Conservation (phyloP, 2,329 filamentous ascomycete species). For the Penicillium sp. region DNA sequence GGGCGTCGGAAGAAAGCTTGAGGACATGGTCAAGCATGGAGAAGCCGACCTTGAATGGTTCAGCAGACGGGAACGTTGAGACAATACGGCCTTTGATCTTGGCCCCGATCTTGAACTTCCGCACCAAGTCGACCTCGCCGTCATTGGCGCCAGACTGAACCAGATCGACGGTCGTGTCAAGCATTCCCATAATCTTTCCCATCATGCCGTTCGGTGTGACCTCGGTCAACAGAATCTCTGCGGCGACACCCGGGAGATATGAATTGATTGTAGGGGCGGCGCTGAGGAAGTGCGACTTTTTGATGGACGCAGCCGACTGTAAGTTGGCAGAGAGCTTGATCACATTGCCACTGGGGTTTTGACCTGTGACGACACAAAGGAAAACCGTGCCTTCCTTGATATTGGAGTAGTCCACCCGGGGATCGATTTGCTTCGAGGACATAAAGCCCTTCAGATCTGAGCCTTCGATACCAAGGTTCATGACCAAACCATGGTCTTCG, state of each 20-base stretch:
- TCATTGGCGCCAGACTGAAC: constrained; percentile 80
- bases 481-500: constrained; percentile 93
- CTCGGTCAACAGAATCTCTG: constrained; percentile 78
- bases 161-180: constrained; percentile 86
- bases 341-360: constrained; percentile 74
- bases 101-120: constrained; percentile 76
- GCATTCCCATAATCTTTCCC: constrained; percentile 86
- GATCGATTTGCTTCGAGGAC: constrained; percentile 74
- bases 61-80: constrained; percentile 77
- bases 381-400: constrained; percentile 82
- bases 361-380: constrained; percentile 74
- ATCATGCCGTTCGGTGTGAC: constrained; percentile 70
- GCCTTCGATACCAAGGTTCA: constrained; percentile 79
- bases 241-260: constrained; percentile 87
- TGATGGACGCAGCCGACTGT: constrained; percentile 65
- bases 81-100: constrained; percentile 84
- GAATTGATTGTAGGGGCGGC: constrained; percentile 83
- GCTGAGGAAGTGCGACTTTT: constrained; percentile 63
- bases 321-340: constrained; percentile 78
- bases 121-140: constrained; percentile 65
- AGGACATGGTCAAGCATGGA: constrained; percentile 84
- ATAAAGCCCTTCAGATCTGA: constrained; percentile 75
- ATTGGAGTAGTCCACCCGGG: constrained; percentile 60
- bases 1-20: constrained; percentile 50
- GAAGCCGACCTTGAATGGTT: constrained; percentile 79